phyloP scores from a whole-genome alignment of 179 eudicot species.

The Sideroxylon spinosum region DNA sequence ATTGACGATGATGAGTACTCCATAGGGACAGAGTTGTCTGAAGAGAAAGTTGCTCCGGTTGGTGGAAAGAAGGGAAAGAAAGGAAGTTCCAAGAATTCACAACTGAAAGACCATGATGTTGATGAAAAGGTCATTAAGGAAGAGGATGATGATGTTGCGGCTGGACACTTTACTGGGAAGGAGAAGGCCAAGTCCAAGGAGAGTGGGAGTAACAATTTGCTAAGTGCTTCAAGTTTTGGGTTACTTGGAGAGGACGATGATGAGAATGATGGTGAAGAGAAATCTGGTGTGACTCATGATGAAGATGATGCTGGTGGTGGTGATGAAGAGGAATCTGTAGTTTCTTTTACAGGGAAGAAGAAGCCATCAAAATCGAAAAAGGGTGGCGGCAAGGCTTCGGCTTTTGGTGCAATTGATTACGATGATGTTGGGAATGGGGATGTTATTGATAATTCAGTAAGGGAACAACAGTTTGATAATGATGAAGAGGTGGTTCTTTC shows the following conservation, averaged over 20 bases:
- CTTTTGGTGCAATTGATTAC: conserved; percentile 42
- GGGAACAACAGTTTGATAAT: conserved; percentile 30
- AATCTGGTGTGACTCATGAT: conserved; percentile 22
- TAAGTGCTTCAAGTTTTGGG: conserved; percentile 44
- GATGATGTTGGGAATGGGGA: conserved; percentile 36
- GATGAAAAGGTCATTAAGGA: conserved; percentile 37
- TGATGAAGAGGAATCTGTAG: conserved; percentile 42
- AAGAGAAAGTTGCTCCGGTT: conserved; percentile 38
- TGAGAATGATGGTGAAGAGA: conserved; percentile 23
- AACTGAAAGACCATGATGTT: conserved; percentile 39
- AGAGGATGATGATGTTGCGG: conserved; percentile 39
- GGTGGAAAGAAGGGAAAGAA: conserved; percentile 78
- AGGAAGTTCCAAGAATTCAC: conserved; percentile 41
- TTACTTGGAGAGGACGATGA: conserved; percentile 53
- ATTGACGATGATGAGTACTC: conserved; percentile 85
- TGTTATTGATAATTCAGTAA: conserved; percentile 18
- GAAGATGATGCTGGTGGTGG: conserved; percentile 32
- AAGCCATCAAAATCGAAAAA: conserved; percentile 49
- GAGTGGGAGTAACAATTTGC: conserved; percentile 26
- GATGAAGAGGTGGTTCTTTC: conserved; percentile 40
- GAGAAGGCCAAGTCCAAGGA: conserved; percentile 54
- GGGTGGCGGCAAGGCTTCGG: conserved; percentile 32
- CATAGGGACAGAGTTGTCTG: conserved; percentile 49
- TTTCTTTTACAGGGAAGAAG: conserved; percentile 49
- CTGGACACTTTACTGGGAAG: conserved; percentile 41